A percentile compares a stretch with the other conserved stretches of the same genome.
phyloP scores from a whole-genome alignment of 2,329 filamentous ascomycete genomes.

The Verticillium tricorpus region DNA sequence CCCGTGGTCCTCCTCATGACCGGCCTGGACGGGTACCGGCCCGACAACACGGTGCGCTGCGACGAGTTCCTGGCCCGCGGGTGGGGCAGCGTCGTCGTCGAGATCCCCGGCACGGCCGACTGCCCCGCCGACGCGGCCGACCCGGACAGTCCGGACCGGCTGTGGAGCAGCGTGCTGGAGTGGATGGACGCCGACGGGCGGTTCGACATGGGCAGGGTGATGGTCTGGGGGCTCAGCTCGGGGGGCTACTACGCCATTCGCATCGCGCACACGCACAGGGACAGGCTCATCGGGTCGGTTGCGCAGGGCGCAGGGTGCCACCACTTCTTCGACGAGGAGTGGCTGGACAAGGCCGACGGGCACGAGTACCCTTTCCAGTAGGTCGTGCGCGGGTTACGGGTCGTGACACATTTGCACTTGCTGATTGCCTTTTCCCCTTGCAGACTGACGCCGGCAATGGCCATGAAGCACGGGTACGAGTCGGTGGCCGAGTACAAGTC shows the following conservation, averaged over 20 bases:
- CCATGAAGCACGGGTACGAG: conserved; percentile 58
- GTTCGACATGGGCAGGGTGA: conserved; percentile 53
- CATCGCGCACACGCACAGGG: conserved; percentile 61
- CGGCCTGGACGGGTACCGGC: conserved; percentile 58
- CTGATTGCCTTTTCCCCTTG: conserved; percentile 5
- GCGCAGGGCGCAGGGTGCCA: conserved; percentile 56
- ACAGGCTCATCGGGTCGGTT: conserved; percentile 47
- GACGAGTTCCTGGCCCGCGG: conserved; percentile 59
- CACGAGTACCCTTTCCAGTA: conserved; percentile 62
- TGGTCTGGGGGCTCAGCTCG: conserved; percentile 61
- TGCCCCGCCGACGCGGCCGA: conserved; percentile 61
- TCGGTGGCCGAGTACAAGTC: conserved; percentile 50
- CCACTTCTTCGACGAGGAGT: conserved; percentile 47
- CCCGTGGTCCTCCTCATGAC: conserved; percentile 55
- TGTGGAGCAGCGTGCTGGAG: conserved; percentile 58
- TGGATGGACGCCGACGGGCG: conserved; percentile 47
- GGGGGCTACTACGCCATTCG: conserved; percentile 67
- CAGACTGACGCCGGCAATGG: conserved; percentile 49
- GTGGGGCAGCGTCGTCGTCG: conserved; percentile 58
- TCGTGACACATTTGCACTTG: background rate
- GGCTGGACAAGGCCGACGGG: conserved; percentile 56
- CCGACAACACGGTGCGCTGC: conserved; percentile 56
- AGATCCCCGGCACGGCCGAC: conserved; percentile 50
- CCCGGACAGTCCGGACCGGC: conserved; percentile 52
- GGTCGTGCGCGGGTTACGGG: conserved; percentile 14